Evolutionary conservation across 495 filamentous ascomycete species (phyloP).

Genomic region (Extremus antarcticus): DNA sequence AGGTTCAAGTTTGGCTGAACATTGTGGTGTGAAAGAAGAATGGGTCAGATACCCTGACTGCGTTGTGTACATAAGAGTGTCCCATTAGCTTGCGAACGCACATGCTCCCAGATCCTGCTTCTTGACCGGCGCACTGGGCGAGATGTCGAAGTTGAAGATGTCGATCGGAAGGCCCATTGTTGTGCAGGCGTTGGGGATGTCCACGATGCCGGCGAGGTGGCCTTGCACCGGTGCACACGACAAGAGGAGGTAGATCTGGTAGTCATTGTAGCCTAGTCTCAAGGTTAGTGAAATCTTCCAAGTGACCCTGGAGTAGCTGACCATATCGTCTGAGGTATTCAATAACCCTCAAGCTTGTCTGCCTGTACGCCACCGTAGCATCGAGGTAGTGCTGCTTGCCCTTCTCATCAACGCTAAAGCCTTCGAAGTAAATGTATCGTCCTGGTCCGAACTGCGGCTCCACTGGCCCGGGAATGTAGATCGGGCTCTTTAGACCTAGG

Average conservation of each 20-base stretch:
- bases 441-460: constrained; percentile 86
- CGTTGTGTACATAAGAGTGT: no score
- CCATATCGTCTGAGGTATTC: constrained; percentile 83
- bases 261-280: constrained; percentile 51
- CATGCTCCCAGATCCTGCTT: constrained; percentile 66
- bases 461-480: constrained; percentile 83
- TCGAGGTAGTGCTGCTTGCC: constrained; percentile 93
- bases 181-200: constrained; percentile 76
- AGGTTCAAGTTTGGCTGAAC: constrained; percentile 32
- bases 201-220: constrained; percentile 87
- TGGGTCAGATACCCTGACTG: no score
- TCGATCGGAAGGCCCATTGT: constrained; percentile 86
- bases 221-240: constrained; percentile 87
- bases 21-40: no score
- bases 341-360: constrained; percentile 70
- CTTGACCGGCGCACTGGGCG: constrained; percentile 51
- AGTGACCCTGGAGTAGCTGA: constrained; percentile 29
- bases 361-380: constrained; percentile 82
- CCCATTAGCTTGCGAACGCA: constrained; percentile 49
- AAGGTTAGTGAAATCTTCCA: not conserved
- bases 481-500: constrained; percentile 72
- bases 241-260: constrained; percentile 83
- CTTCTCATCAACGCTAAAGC: constrained; percentile 83
- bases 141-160: constrained; percentile 93
- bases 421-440: constrained; percentile 83